phyloP scores from a whole-genome alignment of 2,329 filamentous ascomycete genomes.

The Fusarium sp. region DNA sequence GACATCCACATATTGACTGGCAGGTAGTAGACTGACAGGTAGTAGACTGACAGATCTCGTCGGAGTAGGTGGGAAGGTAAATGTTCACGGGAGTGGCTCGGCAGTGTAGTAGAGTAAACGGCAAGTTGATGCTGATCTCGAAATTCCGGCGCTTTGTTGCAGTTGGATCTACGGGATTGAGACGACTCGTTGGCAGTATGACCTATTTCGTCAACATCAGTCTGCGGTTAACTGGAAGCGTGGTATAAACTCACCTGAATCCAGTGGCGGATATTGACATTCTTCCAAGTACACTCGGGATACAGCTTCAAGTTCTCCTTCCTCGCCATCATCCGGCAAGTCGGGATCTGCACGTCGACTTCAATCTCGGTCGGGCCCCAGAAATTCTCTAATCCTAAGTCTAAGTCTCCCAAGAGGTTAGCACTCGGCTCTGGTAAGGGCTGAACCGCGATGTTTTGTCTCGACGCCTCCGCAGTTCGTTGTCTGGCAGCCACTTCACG shows the following conservation, averaged over 20 bases:
- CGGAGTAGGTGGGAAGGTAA: too few species aligned
- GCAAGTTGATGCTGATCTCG: not conserved
- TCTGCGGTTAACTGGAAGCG: not conserved
- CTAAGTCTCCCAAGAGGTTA: not conserved
- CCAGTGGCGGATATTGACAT: not conserved
- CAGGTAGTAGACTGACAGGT: too few species aligned
- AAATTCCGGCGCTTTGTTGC: not conserved
- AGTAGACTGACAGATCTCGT: too few species aligned
- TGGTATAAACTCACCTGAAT: not conserved
- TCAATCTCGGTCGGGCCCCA: not conserved
- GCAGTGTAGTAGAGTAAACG: not conserved
- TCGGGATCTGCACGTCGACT: not conserved
- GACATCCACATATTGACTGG: too few species aligned
- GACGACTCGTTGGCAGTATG: not conserved
- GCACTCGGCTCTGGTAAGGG: not conserved
- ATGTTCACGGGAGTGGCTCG: too few species aligned
- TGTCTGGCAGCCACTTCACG: not conserved
- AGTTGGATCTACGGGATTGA: not conserved
- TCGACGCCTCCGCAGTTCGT: not conserved
- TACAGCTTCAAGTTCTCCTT: not conserved
- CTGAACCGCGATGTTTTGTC: not conserved
- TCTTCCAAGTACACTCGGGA: slow-evolving; percentile 8
- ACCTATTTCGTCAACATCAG: not conserved
- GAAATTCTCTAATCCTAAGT: not conserved
- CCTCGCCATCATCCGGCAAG: not conserved